Percentiles rank a stretch among this genome's conserved stretches.
Evolutionary conservation across 257 asterid genomes (phyloP).

Genomic region (Gentiana dahurica): DNA sequence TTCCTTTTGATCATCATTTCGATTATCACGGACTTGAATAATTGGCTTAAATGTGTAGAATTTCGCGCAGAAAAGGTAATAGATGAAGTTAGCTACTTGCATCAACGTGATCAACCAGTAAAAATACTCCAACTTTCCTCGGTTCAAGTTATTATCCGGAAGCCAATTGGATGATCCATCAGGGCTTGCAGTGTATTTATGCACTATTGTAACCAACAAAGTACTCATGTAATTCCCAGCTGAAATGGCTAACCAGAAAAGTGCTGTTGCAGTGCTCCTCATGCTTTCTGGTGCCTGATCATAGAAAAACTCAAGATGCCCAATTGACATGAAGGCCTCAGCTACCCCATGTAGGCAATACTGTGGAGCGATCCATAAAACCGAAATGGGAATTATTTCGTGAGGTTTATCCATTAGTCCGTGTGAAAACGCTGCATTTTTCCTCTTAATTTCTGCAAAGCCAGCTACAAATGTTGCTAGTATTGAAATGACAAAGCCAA

Average conservation of each 20-base stretch:
- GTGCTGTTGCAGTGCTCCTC: slow-evolving; percentile 70
- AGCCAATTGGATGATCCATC: slow-evolving; percentile 68
- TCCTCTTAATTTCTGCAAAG: slow-evolving; percentile 47
- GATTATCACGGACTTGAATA: slow-evolving; percentile 20
- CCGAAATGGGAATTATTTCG: slow-evolving; percentile 50
- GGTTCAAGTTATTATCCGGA: slow-evolving; percentile 54
- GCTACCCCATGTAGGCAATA: slow-evolving; percentile 71
- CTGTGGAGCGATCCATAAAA: slow-evolving; percentile 61
- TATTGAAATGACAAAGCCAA: slow-evolving; percentile 46
- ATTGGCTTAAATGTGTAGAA: slow-evolving; percentile 65
- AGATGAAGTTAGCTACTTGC: slow-evolving; percentile 56
- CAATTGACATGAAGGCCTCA: slow-evolving; percentile 80
- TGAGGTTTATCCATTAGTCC: slow-evolving; percentile 35
- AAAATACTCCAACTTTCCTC: slow-evolving; percentile 68
- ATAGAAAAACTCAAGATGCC: slow-evolving; percentile 75
- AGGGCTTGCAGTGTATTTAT: slow-evolving; percentile 28
- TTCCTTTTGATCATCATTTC: slow-evolving; percentile 5
- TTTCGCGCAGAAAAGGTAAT: slow-evolving; percentile 62
- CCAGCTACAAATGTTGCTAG: slow-evolving; percentile 71
- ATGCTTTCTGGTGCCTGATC: slow-evolving; percentile 92
- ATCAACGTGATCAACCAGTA: slow-evolving; percentile 66
- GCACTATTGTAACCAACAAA: slow-evolving; percentile 50
- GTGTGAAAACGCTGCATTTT: slow-evolving; percentile 29
- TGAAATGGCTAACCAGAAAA: slow-evolving; percentile 68
- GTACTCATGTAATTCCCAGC: slow-evolving; percentile 71